phyloP scores from a whole-genome alignment of 306 rosid species.

The Lupinus albus region DNA sequence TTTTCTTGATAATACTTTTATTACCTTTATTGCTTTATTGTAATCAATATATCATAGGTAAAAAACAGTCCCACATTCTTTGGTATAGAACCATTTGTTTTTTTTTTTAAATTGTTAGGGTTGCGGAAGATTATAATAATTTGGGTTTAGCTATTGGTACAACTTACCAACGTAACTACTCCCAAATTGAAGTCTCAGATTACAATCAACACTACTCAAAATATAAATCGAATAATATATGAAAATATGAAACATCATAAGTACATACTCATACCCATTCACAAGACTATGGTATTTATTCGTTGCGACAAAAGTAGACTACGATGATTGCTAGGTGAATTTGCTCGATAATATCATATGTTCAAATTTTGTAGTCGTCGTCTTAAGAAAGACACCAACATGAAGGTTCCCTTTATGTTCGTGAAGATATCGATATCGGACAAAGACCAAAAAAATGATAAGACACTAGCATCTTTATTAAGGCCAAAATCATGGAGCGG shows the following conservation, averaged over 20 bases:
- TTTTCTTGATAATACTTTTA: conserved; percentile 33
- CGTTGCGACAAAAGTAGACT: too few species aligned
- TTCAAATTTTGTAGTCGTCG: too few species aligned
- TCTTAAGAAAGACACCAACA: too few species aligned
- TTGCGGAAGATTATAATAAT: not conserved
- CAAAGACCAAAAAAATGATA: too few species aligned
- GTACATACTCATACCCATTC: not conserved
- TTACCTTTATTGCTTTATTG: conserved; percentile 31
- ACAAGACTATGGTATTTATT: too few species aligned
- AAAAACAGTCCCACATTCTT: not conserved
- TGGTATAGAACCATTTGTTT: not conserved
- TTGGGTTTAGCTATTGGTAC: too few species aligned
- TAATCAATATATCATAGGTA: not conserved
- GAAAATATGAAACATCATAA: conserved; percentile 11
- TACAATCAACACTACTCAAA: not conserved
- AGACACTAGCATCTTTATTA: not conserved
- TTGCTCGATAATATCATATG: too few species aligned
- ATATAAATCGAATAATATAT: not conserved
- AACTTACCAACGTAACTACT: too few species aligned
- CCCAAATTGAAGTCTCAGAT: not conserved
- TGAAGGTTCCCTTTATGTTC: too few species aligned
- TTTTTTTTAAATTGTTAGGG: not conserved
- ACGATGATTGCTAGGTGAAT: too few species aligned
- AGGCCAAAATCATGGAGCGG: conserved; percentile 15
- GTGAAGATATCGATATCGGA: too few species aligned